These are phyloP conservation scores for Tolypocladium paradoxum DNA, from an alignment of 2,329 filamentous ascomycete species.

Conservation along the genomic window DNA sequence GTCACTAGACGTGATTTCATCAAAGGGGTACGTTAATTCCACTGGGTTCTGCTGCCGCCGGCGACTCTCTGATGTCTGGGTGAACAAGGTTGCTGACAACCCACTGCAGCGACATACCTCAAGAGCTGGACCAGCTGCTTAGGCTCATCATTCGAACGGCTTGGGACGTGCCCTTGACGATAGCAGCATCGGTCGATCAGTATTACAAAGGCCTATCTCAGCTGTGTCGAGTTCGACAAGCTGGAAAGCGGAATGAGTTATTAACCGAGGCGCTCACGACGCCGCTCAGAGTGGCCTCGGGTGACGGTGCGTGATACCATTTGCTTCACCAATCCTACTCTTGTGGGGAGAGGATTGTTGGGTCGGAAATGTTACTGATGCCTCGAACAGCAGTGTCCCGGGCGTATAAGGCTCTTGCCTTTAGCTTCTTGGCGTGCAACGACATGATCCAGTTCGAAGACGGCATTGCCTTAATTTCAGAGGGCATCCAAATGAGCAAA, in stretches of 20 bases:
- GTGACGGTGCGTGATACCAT: slow-evolving; percentile 9
- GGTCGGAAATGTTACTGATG: neutral
- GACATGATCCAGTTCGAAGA: slow-evolving; percentile 30
- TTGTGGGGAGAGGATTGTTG: neutral
- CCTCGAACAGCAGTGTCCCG: neutral
- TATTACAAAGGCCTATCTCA: slow-evolving; percentile 31
- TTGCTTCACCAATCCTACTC: neutral
- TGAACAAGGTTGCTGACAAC: neutral
- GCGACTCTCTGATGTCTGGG: neutral
- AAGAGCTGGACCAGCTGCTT: slow-evolving; percentile 19
- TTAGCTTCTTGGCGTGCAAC: slow-evolving; percentile 25
- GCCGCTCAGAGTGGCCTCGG: slow-evolving; percentile 14
- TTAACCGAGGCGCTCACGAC: slow-evolving; percentile 17
- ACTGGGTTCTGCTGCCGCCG: neutral
- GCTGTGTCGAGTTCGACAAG: slow-evolving; percentile 18
- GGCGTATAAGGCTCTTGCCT: slow-evolving; percentile 25
- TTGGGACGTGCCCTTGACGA: slow-evolving; percentile 9
- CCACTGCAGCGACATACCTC: neutral
- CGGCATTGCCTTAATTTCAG: slow-evolving; percentile 24
- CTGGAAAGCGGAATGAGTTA: slow-evolving; percentile 10
- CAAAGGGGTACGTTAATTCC: slow-evolving; percentile 12
- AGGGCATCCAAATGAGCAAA: slow-evolving; percentile 24
- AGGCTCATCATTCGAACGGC: slow-evolving; percentile 21
- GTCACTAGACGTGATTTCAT: slow-evolving; percentile 16
- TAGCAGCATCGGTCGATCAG: slow-evolving; percentile 13